A percentile compares a stretch with the other conserved stretches of the same genome.
phyloP scores from a whole-genome alignment of 257 asterid genomes.

The Phtheirospermum japonicum region DNA sequence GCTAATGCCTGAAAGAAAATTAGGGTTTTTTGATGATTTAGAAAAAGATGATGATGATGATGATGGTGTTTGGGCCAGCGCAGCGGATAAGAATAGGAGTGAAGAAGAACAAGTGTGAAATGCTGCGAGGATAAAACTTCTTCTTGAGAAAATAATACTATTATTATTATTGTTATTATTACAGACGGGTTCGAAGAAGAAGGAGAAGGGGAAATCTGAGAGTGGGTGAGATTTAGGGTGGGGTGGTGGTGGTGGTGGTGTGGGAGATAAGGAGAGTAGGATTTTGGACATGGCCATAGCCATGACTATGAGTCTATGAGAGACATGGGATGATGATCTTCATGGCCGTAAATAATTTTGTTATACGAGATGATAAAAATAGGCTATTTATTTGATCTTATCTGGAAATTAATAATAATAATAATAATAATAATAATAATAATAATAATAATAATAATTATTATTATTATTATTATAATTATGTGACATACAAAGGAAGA shows the following conservation, averaged over 20 bases:
- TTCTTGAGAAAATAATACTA: constrained; percentile 37
- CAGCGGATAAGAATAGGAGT: constrained; percentile 32
- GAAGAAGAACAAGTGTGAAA: constrained; percentile 41
- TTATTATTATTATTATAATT: no score
- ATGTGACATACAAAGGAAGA: no score
- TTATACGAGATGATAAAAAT: no score
- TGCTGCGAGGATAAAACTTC: constrained; percentile 47
- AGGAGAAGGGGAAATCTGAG: constrained; percentile 18
- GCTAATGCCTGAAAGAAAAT: constrained; percentile 71
- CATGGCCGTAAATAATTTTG: constrained; percentile 21
- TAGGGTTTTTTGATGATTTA: constrained; percentile 25
- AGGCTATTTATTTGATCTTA: no score
- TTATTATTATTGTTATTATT: background rate
- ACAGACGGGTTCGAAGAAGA: constrained; percentile 12
- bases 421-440: no score
- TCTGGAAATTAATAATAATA: no score
- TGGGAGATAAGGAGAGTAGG: constrained; percentile 30
- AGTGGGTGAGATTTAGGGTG: constrained; percentile 32
- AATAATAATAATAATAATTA: no score
- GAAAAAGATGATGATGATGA: constrained; percentile 28
- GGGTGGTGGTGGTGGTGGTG: constrained; percentile 32
- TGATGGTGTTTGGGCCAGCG: constrained; percentile 36
- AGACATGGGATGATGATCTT: constrained; percentile 20
- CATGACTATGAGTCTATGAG: constrained; percentile 30
- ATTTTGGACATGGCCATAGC: constrained; percentile 38